Percentiles rank a stretch among this genome's conserved stretches.
Evolutionary conservation across 2,329 filamentous ascomycete genomes (phyloP).

Genomic region (Penicillium sp.): DNA sequence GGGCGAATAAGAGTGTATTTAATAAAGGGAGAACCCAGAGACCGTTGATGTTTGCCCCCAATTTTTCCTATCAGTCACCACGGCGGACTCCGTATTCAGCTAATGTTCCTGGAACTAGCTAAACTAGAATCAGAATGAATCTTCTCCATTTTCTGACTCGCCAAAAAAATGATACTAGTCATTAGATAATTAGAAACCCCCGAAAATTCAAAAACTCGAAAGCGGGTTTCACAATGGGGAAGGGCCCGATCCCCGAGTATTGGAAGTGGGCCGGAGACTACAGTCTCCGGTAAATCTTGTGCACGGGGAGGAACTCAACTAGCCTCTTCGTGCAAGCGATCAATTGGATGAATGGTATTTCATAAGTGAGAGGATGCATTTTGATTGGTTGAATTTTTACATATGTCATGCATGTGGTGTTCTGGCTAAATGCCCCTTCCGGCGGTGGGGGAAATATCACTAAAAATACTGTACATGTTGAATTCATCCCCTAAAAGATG

Average conservation of each 20-base stretch:
- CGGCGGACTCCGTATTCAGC: background rate
- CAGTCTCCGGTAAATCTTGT: conserved; percentile 4
- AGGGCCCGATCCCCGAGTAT: background rate
- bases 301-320: background rate
- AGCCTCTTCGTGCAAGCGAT: background rate
- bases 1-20: conserved; percentile 4
- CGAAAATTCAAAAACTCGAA: background rate
- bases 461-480: background rate
- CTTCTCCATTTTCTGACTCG: background rate
- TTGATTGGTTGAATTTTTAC: background rate
- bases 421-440: background rate
- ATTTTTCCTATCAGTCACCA: background rate
- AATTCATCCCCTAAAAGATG: background rate
- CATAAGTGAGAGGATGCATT: background rate
- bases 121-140: background rate
- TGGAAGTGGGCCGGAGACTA: background rate
- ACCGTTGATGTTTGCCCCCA: background rate
- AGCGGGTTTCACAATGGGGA: background rate
- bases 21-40: background rate
- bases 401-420: background rate
- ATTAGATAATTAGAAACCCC: background rate
- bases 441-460: background rate
- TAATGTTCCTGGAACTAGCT: background rate
- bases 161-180: background rate
- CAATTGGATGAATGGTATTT: background rate